These are phyloP conservation scores for Alternaria viburni DNA, from an alignment of 2,329 filamentous ascomycete genomes.

Conservation along the genomic window DNA sequence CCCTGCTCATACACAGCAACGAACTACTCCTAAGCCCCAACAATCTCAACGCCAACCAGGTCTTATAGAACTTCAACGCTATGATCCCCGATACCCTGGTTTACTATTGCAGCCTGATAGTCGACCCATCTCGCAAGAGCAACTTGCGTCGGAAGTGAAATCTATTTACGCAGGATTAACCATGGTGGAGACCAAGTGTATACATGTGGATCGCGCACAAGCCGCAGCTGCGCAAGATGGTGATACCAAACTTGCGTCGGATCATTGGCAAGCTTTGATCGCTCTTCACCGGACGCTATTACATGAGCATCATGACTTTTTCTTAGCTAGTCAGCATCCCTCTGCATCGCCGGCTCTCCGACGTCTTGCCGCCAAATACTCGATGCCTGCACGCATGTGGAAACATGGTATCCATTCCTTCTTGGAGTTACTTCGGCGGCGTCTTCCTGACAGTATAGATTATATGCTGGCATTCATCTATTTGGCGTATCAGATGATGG, in stretches of 20 bases:
- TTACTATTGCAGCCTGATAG: slow-evolving; percentile 67
- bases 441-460: slow-evolving; percentile 77
- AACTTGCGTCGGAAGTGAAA: slow-evolving; percentile 81
- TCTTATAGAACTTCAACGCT: slow-evolving; percentile 44
- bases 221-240: slow-evolving; percentile 59
- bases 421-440: slow-evolving; percentile 70
- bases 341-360: slow-evolving; percentile 72
- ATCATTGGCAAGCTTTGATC: slow-evolving; percentile 86
- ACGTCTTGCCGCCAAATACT: slow-evolving; percentile 77
- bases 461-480: slow-evolving; percentile 94
- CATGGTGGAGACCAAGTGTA: slow-evolving; percentile 87
- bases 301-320: slow-evolving; percentile 70
- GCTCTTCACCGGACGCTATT: slow-evolving; percentile 80
- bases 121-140: slow-evolving; percentile 74
- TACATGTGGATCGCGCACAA: slow-evolving; percentile 76
- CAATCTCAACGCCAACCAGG: slow-evolving; percentile 29
- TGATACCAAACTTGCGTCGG: slow-evolving; percentile 56
- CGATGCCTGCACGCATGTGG: slow-evolving; percentile 96
- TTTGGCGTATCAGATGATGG: slow-evolving; percentile 88
- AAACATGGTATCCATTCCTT: slow-evolving; percentile 88
- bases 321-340: slow-evolving; percentile 83
- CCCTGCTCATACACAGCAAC: slow-evolving; percentile 17
- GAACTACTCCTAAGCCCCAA: slow-evolving; percentile 17
- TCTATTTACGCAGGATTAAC: slow-evolving; percentile 82
- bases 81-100: slow-evolving; percentile 44